phyloP scores from a whole-genome alignment of 495 filamentous ascomycete species.

The Tuber indicum region DNA sequence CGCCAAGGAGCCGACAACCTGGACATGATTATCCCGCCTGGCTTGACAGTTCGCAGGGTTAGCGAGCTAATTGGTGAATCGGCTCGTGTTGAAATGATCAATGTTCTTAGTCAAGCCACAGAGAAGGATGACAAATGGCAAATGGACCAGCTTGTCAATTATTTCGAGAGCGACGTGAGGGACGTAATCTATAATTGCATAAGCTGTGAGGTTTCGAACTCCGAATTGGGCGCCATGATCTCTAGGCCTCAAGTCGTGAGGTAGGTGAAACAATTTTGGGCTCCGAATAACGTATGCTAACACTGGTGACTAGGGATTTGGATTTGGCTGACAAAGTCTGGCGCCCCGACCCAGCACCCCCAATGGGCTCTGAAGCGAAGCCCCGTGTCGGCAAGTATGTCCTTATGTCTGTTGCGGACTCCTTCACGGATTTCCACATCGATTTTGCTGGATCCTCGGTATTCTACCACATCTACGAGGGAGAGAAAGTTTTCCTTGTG shows the following conservation, averaged over 20 bases:
- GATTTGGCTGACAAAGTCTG: constrained; percentile 69
- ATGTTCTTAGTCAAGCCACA: constrained; percentile 68
- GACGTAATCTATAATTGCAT: constrained; percentile 70
- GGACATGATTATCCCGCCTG: constrained; percentile 68
- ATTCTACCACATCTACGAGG: constrained; percentile 70
- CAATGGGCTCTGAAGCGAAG: constrained; percentile 52
- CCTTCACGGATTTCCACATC: constrained; percentile 75
- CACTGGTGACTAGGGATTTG: constrained; percentile 16
- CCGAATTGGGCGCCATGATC: constrained; percentile 59
- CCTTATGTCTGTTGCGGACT: constrained; percentile 73
- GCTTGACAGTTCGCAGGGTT: constrained; percentile 60
- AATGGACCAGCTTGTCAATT: constrained; percentile 66
- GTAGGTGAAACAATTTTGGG: constrained; percentile 41
- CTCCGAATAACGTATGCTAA: constrained; percentile 36
- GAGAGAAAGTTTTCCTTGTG: constrained; percentile 73
- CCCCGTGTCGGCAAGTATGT: constrained; percentile 42
- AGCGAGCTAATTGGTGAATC: constrained; percentile 61
- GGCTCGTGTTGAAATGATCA: constrained; percentile 64
- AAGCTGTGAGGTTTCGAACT: constrained; percentile 67
- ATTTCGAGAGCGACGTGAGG: constrained; percentile 60
- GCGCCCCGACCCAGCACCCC: constrained; percentile 56
- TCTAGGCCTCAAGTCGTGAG: constrained; percentile 64
- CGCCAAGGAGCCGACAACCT: constrained; percentile 59
- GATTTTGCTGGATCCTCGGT: constrained; percentile 75
- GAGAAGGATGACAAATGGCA: constrained; percentile 61